phyloP scores from a whole-genome alignment of 169 alveolate species.

The Cystoisospora suis region DNA sequence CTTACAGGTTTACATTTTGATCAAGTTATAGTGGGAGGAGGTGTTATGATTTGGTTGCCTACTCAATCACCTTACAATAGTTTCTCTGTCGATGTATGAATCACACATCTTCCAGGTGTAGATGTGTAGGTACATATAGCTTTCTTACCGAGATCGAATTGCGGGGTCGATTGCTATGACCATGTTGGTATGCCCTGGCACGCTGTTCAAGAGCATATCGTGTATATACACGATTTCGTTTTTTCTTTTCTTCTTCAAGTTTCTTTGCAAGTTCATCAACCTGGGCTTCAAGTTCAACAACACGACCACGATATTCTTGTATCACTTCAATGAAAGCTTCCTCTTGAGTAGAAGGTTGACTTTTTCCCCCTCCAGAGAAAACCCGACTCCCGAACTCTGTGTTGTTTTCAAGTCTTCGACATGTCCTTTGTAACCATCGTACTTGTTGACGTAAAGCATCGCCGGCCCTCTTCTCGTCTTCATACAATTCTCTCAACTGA shows the following conservation, averaged over 20 bases:
- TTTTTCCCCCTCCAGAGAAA: not conserved
- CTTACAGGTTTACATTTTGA: no score
- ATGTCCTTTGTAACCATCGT: not conserved
- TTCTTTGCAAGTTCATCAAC: not conserved
- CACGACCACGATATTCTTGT: not conserved
- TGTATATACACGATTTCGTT: no score
- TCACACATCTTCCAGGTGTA: no score
- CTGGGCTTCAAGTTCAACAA: not conserved
- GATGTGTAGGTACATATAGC: no score
- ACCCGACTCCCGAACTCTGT: not conserved
- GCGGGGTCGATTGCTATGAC: no score
- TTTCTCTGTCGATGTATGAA: no score
- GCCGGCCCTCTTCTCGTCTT: constrained; percentile 1
- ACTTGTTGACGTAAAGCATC: constrained; percentile 1
- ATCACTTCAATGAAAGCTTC: not conserved
- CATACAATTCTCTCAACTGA: not conserved
- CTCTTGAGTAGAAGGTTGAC: not conserved
- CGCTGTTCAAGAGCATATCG: no score
- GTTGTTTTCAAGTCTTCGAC: not conserved
- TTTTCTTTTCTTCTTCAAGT: not conserved
- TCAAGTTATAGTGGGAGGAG: no score
- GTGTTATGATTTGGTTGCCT: no score
- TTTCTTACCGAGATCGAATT: no score
- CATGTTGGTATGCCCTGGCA: no score
- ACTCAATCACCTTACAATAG: no score